A percentile compares a stretch with the other conserved stretches of the same genome.
Evolutionary conservation across 2,329 filamentous ascomycete genomes (phyloP).

Genomic region (Cercospora canescens): DNA sequence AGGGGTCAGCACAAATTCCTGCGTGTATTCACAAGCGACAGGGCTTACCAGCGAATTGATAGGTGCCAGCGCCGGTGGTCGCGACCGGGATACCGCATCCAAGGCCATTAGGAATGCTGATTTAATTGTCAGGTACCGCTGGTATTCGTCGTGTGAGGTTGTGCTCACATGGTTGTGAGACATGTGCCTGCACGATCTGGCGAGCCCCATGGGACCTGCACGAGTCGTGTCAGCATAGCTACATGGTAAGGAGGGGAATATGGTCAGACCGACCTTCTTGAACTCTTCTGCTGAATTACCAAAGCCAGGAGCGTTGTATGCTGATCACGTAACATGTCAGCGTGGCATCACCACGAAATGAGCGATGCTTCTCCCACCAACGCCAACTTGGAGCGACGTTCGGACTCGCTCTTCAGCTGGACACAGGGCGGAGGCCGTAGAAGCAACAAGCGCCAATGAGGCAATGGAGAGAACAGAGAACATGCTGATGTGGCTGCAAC

Average conservation of each 20-base stretch:
- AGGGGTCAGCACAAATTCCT: neutral
- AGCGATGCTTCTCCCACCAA: neutral
- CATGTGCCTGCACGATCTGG: slow-evolving; percentile 16
- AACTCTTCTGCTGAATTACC: slow-evolving; percentile 8
- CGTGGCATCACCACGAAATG: neutral
- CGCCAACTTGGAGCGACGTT: slow-evolving; percentile 1
- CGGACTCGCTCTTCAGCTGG: slow-evolving; percentile 5
- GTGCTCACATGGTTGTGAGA: slow-evolving; percentile 10
- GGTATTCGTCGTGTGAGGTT: neutral
- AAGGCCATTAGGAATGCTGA: slow-evolving; percentile 18
- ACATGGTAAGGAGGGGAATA: no score
- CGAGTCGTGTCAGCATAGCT: neutral
- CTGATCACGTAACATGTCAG: neutral
- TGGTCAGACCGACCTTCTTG: neutral
- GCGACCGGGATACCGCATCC: slow-evolving; percentile 18
- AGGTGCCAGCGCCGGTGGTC: slow-evolving; percentile 20
- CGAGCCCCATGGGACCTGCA: slow-evolving; percentile 18
- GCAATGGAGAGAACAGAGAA: neutral
- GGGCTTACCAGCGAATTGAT: slow-evolving; percentile 13
- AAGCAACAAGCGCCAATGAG: neutral
- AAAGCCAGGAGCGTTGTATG: slow-evolving; percentile 11
- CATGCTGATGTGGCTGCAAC: neutral
- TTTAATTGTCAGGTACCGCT: neutral
- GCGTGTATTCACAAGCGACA: neutral
- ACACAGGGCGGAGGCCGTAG: neutral